These are phyloP conservation scores for Populus hybrid DNA, from an alignment of 441 rosid genomes.

Conservation along the genomic window DNA sequence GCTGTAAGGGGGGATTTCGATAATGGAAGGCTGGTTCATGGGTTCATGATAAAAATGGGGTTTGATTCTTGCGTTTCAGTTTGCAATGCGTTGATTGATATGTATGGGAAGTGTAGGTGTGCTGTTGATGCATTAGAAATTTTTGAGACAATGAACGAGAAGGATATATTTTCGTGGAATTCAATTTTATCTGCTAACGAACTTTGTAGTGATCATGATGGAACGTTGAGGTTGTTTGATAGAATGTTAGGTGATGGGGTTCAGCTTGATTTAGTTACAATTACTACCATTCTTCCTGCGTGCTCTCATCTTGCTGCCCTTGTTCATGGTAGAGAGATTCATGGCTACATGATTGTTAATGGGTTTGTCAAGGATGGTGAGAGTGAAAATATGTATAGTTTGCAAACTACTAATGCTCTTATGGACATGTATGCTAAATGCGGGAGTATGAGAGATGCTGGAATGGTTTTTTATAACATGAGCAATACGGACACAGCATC, in stretches of 20 bases:
- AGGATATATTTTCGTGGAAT: slow-evolving; percentile 63
- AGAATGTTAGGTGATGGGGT: slow-evolving; percentile 43
- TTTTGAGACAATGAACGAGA: slow-evolving; percentile 44
- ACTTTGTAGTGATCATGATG: slow-evolving; percentile 47
- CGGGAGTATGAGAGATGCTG: slow-evolving; percentile 54
- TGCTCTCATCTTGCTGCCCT: slow-evolving; percentile 57
- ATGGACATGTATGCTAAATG: slow-evolving; percentile 66
- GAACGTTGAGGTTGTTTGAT: slow-evolving; percentile 41
- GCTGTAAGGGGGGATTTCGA: slow-evolving; percentile 32
- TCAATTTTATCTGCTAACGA: slow-evolving; percentile 46
- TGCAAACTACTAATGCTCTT: slow-evolving; percentile 42
- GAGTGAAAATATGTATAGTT: slow-evolving; percentile 20
- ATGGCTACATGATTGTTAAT: slow-evolving; percentile 38
- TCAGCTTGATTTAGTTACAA: slow-evolving; percentile 49
- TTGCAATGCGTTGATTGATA: slow-evolving; percentile 56
- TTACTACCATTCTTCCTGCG: slow-evolving; percentile 50
- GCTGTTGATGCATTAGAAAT: slow-evolving; percentile 34
- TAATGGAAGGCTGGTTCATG: slow-evolving; percentile 49
- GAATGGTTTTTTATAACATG: slow-evolving; percentile 40
- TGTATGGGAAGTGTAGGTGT: slow-evolving; percentile 56
- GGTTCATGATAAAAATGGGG: slow-evolving; percentile 43
- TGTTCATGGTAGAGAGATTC: slow-evolving; percentile 51
- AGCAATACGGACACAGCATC: slow-evolving; percentile 51
- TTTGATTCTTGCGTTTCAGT: slow-evolving; percentile 34
- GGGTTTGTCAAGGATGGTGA: slow-evolving; percentile 33